Percentiles rank a stretch among this genome's conserved stretches.
These are phyloP conservation scores for Selenicereus undatus DNA, from an alignment of 148 eudicot species.

Conservation along the genomic window DNA sequence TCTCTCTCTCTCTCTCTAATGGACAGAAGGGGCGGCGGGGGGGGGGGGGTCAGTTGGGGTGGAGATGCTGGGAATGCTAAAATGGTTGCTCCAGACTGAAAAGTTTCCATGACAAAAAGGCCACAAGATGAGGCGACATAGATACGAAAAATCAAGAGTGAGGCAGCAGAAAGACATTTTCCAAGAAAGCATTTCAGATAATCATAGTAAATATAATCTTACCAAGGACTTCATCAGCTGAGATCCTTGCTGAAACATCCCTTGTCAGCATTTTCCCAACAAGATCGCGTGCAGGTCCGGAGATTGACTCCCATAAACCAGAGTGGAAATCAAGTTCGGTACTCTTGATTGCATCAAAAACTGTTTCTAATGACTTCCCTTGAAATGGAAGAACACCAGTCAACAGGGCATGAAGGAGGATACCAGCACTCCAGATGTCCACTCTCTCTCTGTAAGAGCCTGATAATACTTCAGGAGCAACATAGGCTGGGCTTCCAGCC, in stretches of 20 bases:
- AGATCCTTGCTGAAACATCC: slow-evolving; percentile 57
- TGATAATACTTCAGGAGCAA: slow-evolving; percentile 83
- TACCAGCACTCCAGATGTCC: slow-evolving; percentile 97
- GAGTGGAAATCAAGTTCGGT: slow-evolving; percentile 65
- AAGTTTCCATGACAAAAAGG: not conserved
- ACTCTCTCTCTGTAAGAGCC: slow-evolving; percentile 82
- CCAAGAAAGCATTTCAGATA: not conserved
- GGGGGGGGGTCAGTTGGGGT: not conserved
- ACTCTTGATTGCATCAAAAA: slow-evolving; percentile 83
- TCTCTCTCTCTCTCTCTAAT: not conserved
- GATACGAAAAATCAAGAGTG: not conserved
- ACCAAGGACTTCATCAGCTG: slow-evolving; percentile 87
- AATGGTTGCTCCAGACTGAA: not conserved
- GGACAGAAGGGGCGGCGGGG: not conserved
- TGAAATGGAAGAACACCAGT: slow-evolving; percentile 76
- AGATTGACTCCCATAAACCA: slow-evolving; percentile 74
- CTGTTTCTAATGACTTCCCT: slow-evolving; percentile 71
- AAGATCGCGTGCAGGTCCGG: slow-evolving; percentile 83
- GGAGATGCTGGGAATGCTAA: not conserved
- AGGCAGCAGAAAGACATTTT: not conserved
- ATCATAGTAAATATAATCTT: slow-evolving; percentile 23
- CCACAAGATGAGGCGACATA: not conserved
- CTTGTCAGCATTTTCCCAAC: slow-evolving; percentile 66
- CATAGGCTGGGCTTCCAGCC: slow-evolving; percentile 98
- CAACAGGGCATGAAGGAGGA: slow-evolving; percentile 82